Evolutionary conservation across 352 stramenopile species (phyloP), one percentile per base, ranked within the genome.

Genomic region (Pythium dissotocum): DNA sequence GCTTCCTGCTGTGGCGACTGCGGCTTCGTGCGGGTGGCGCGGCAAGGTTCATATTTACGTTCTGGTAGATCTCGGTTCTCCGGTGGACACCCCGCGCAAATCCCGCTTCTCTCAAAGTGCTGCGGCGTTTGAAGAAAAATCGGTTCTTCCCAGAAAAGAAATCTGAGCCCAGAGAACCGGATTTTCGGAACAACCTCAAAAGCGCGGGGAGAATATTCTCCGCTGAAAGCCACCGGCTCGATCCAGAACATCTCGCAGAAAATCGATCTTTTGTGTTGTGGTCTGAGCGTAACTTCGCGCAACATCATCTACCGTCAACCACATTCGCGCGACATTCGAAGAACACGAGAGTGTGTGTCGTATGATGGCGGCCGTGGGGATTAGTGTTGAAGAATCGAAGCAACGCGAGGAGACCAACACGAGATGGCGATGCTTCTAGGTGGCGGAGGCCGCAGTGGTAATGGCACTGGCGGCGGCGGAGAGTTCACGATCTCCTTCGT

Each of bases 401-500:
- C 9, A 53, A 65, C 49, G 52, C 16, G n/a, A 24, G 21, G 21
- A 24, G 21, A 24, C 21, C 21, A 24, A 24, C 21, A 24, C 51
- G 58, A 38, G 28, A 60, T 56, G 38, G 69, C 30, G 49, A 80
- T 80, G 77, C 64, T 69, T 26, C 72, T 81, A 0, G 35, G 58
- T 18, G 59, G 53, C 54, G 56, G 55, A 21, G 36, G 24, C 4
- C 32, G 54, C 44, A 12, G 35, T 24, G 40, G 49, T 28, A 8
- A 10, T 38, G 57, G 62, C 56, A 67, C 18, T 13, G 32, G 13
- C 26, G 36, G n/a, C 40, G 32, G 59, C 44, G 79, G 77, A 44
- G 87, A 94, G 66, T 95, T 95, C 70, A 77, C 76, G 24, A 90
- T 95, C 75, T 69, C 77, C 49, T 95, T 94, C 68, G 77, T 87